Conservation (phyloP, 108 stramenopile genomes). For the Skeletonema potamos region DNA sequence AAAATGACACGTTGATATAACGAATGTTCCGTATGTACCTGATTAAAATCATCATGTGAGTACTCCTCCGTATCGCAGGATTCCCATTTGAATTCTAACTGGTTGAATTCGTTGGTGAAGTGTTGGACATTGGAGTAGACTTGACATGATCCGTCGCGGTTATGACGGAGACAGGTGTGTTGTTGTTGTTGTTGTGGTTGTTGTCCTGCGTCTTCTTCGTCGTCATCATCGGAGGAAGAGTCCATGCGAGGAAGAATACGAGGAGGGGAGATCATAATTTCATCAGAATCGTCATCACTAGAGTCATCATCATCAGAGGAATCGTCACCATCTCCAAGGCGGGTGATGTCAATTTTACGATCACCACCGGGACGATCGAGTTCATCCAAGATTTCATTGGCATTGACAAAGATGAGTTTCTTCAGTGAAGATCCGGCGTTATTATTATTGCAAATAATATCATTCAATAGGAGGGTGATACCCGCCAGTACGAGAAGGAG, state of each 20-base stretch:
- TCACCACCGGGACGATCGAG: constrained; percentile 40
- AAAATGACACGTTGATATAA: constrained; percentile 45
- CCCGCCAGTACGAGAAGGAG: too few species aligned
- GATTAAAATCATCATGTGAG: constrained; percentile 38
- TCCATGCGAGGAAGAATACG: constrained; percentile 8
- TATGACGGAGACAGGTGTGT: constrained; percentile 23
- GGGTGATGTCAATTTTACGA: constrained; percentile 26
- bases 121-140: constrained; percentile 37
- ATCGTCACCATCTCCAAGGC: too few species aligned
- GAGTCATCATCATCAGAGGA: not conserved
- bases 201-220: not conserved
- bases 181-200: too few species aligned
- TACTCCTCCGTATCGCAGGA: constrained; percentile 43
- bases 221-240: constrained; percentile 2
- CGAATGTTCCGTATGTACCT: constrained; percentile 21
- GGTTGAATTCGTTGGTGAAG: constrained; percentile 37
- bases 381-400: constrained; percentile 11
- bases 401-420: not conserved
- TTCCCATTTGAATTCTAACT: constrained; percentile 43
- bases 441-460: not conserved
- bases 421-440: not conserved
- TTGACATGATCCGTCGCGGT: constrained; percentile 21
- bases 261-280: not conserved
- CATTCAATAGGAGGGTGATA: not conserved
- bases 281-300: not conserved